Evolutionary conservation across 164 flowering plant species (phyloP).

Genomic region (Litsea cubeba): DNA sequence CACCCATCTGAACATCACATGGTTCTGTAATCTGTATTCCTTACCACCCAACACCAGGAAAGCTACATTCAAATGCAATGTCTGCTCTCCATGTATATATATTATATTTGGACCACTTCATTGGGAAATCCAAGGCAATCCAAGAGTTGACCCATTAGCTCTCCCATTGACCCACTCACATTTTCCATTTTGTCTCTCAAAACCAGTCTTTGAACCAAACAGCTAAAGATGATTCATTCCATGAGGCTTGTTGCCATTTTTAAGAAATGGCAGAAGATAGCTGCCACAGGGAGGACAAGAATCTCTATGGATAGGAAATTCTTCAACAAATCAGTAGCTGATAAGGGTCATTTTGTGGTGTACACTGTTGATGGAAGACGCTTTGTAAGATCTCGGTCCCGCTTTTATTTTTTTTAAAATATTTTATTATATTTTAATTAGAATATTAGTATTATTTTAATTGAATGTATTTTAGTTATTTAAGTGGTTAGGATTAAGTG

Average conservation of each 20-base stretch:
- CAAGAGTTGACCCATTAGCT: too few relatives aligned
- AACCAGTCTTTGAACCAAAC: neutral
- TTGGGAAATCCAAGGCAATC: too few relatives aligned
- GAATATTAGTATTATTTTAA: too few relatives aligned
- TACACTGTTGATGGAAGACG: constrained; percentile 18
- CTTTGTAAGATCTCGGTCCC: too few relatives aligned
- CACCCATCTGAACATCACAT: neutral
- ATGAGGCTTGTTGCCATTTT: constrained; percentile 22
- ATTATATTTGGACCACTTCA: too few relatives aligned
- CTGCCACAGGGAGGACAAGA: constrained; percentile 12
- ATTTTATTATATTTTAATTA: too few relatives aligned
- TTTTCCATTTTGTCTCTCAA: neutral
- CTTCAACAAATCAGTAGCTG: neutral
- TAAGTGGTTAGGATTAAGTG: too few relatives aligned
- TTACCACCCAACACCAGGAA: neutral
- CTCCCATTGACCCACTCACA: neutral
- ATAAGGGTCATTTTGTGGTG: constrained; percentile 21
- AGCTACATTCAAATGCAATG: neutral
- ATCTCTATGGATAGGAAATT: constrained; percentile 1
- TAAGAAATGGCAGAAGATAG: constrained; percentile 24
- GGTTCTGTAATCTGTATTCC: neutral
- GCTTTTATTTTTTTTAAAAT: too few relatives aligned
- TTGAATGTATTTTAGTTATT: too few relatives aligned
- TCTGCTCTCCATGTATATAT: neutral
- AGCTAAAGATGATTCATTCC: constrained; percentile 14